Evolutionary conservation across 2,329 filamentous ascomycete species (phyloP), one percentile per base, ranked within the genome.

Genomic region (Lasiodiplodia hormozganensis): DNA sequence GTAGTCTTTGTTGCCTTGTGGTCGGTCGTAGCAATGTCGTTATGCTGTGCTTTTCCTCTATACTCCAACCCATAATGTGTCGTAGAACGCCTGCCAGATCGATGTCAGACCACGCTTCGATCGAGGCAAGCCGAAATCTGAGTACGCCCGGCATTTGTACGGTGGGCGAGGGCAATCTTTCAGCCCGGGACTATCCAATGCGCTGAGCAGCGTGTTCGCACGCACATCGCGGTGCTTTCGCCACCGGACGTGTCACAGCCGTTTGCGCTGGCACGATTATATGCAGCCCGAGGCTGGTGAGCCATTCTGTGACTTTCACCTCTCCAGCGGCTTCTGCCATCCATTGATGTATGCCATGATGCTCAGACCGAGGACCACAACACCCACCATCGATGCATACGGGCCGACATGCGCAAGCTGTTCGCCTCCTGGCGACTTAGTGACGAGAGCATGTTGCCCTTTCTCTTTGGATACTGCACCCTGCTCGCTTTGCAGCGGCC

Each of bases 291-390:
- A 58, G 53, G 21, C 16, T 18, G 38, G n/a, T 28, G 12, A 31
- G 53, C 38, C 28, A 40, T 14, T 16, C 8, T 2, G 18, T 49
- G 21, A n/a, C 25, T 52, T 47, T 83, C 81, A 83, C 71, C 81
- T 76, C 68, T 83, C 82, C 18, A 79, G 76, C 70, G 67, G 67
- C 31, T 82, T 82, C 40, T 81, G 80, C 75, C 82, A 83, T 56
- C 80, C 78, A 68, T 81, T 81, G 52, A 81, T 73, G 72, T 76
- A 80, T 36, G 78, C 75, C 79, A 81, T 81, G 64, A 81, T 75
- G 57, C 78, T 79, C 18, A 81, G 75, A 67, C 79, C 79, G 34
- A 81, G 72, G 65, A 79, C 75, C 58, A 81, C 78, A n/a, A 81
- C 77, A 10, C 76, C 76, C 28, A 81, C 71, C 64, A 80, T 79